These are phyloP conservation scores for Terana coerulea DNA, from an alignment of 768 basidiomycete species.

Conservation along the genomic window DNA sequence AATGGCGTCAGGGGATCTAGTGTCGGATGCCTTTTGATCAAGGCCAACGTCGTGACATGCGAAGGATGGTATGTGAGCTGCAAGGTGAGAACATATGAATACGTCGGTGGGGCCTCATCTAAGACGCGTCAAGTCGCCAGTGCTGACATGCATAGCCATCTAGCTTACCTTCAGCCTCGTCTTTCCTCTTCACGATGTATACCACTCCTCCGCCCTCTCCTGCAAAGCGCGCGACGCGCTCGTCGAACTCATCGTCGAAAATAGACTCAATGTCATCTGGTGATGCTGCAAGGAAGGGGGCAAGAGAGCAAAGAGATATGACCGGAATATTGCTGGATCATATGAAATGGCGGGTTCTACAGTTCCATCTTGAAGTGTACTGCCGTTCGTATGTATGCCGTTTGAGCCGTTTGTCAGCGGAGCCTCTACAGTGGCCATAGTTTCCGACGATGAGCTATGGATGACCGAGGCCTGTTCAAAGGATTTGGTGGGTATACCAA, in stretches of 20 bases:
- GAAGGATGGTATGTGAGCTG: slow-evolving; percentile 78
- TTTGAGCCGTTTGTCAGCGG: slow-evolving; percentile 15
- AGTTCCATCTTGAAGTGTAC: slow-evolving; percentile 23
- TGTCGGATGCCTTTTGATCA: slow-evolving; percentile 88
- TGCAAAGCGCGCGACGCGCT: slow-evolving; percentile 72
- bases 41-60: slow-evolving; percentile 81
- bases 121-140: slow-evolving; percentile 17
- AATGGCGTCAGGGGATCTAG: slow-evolving; percentile 81
- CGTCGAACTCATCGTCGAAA: slow-evolving; percentile 72
- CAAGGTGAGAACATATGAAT: slow-evolving; percentile 63
- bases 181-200: slow-evolving; percentile 78
- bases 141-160: neutral
- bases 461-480: neutral
- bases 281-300: slow-evolving; percentile 75
- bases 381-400: slow-evolving; percentile 17
- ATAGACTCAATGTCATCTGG: slow-evolving; percentile 60
- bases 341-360: slow-evolving; percentile 46
- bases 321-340: slow-evolving; percentile 65
- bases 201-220: slow-evolving; percentile 71
- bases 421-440: slow-evolving; percentile 15
- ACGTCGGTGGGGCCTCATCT: slow-evolving; percentile 67
- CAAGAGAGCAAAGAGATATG: slow-evolving; percentile 72
- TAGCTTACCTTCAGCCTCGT: slow-evolving; percentile 66
- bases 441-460: slow-evolving; percentile 5
- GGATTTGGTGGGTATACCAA: neutral